phyloP scores from a whole-genome alignment of 306 rosid genomes.

The Cucurbita argyrosperma region DNA sequence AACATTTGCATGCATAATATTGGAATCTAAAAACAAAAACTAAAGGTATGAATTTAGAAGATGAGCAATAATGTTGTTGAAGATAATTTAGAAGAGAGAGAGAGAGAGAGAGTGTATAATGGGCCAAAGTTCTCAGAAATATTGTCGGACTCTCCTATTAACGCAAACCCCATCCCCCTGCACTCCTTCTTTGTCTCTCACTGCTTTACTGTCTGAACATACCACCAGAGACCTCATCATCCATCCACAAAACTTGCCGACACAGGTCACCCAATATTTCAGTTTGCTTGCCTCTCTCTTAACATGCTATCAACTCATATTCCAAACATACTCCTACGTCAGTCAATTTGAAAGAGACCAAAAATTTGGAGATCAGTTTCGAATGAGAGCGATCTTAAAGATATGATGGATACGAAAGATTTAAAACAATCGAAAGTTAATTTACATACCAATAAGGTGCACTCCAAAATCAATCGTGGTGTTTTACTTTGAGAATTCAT shows the following conservation, averaged over 20 bases:
- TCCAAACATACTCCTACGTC: not conserved
- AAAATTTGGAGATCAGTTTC: too few species aligned
- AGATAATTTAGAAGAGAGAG: not conserved
- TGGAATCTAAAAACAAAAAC: too few species aligned
- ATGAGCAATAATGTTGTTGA: not conserved
- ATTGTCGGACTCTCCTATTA: not conserved
- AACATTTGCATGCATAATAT: too few species aligned
- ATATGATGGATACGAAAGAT: too few species aligned
- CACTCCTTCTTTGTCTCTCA: not conserved
- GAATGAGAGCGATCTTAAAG: too few species aligned
- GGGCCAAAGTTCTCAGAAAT: not conserved
- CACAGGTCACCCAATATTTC: not conserved
- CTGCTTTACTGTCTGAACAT: not conserved
- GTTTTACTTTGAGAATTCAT: too few species aligned
- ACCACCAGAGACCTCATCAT: not conserved
- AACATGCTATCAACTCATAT: not conserved
- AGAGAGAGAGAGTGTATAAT: not conserved
- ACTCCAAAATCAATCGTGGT: too few species aligned
- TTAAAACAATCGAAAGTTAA: too few species aligned
- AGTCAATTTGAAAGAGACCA: not conserved
- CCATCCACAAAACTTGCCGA: not conserved
- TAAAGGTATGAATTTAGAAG: not conserved
- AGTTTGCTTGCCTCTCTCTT: not conserved
- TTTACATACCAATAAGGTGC: too few species aligned
- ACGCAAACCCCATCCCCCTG: not conserved